Percentiles rank a stretch among this genome's conserved stretches.
These are phyloP conservation scores for Cinnamomum chago DNA, from an alignment of 164 flowering plant species.

Conservation along the genomic window DNA sequence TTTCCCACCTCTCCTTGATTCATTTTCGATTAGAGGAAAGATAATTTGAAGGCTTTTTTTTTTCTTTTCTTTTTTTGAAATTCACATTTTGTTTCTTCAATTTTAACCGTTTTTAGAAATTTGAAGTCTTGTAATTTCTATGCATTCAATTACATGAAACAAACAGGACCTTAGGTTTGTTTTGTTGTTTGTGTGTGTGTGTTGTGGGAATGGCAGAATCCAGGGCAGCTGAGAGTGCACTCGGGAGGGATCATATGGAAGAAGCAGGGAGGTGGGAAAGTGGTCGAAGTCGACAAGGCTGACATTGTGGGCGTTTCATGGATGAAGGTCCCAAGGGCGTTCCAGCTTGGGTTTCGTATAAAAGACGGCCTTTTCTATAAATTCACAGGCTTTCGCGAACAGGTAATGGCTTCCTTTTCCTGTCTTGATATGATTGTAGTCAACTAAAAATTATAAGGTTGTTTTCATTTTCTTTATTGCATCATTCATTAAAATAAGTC, in stretches of 20 bases:
- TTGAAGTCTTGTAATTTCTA: background rate
- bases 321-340: conserved; percentile 92
- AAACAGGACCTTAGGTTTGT: background rate
- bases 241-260: conserved; percentile 80
- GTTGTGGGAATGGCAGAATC: conserved; percentile 46
- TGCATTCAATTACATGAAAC: background rate
- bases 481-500: too few relatives aligned
- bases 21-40: background rate
- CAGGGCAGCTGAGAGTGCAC: conserved; percentile 79
- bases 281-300: conserved; percentile 69
- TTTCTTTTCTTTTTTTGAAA: too few relatives aligned
- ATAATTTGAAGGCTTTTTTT: too few relatives aligned
- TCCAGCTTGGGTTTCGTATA: conserved; percentile 69
- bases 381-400: conserved; percentile 89
- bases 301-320: conserved; percentile 69
- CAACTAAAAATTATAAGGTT: too few relatives aligned
- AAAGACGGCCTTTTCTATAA: conserved; percentile 88
- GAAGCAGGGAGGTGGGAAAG: conserved; percentile 93
- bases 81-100: too few relatives aligned
- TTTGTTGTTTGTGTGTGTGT: background rate
- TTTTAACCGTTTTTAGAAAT: too few relatives aligned
- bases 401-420: conserved; percentile 33
- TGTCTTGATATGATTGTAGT: too few relatives aligned
- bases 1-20: too few relatives aligned
- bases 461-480: too few relatives aligned